phyloP scores from a whole-genome alignment of 2,329 filamentous ascomycete species.

The Paecilomyces variotii region DNA sequence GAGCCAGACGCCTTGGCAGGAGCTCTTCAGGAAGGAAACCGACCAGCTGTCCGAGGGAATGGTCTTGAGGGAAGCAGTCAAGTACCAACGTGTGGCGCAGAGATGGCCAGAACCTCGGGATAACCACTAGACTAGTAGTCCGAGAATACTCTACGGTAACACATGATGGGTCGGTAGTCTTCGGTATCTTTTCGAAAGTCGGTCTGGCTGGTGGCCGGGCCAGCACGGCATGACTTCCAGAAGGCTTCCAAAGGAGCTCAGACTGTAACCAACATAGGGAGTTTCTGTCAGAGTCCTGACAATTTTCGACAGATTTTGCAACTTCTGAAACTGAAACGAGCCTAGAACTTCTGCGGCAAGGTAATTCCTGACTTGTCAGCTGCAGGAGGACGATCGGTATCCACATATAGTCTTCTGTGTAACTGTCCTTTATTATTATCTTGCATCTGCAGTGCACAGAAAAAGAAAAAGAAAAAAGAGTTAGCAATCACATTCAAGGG shows the following conservation, averaged over 20 bases:
- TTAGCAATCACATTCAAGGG: too few species aligned
- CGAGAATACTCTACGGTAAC: not conserved
- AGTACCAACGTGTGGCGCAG: constrained; percentile 42
- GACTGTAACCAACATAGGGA: not conserved
- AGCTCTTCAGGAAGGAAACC: constrained; percentile 41
- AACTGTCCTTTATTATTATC: not conserved
- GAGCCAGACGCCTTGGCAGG: constrained; percentile 45
- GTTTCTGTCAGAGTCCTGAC: not conserved
- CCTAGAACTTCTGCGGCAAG: not conserved
- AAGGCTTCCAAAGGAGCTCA: not conserved
- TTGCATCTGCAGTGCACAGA: not conserved
- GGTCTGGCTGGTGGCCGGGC: not conserved
- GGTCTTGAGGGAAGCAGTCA: constrained; percentile 39
- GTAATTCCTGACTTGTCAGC: not conserved
- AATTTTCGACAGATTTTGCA: not conserved
- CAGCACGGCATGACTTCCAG: not conserved
- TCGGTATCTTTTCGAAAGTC: not conserved
- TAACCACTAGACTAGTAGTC: constrained; percentile 30
- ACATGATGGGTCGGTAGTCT: not conserved
- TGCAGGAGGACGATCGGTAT: not conserved
- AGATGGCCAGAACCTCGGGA: constrained; percentile 33
- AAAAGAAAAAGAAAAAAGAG: not conserved
- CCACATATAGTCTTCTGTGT: not conserved
- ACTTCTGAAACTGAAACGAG: not conserved
- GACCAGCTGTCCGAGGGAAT: constrained; percentile 41